Percentiles rank a stretch among this genome's conserved stretches.
phyloP scores from a whole-genome alignment of 2,329 filamentous ascomycete genomes.

The Fusarium phyllophilum region DNA sequence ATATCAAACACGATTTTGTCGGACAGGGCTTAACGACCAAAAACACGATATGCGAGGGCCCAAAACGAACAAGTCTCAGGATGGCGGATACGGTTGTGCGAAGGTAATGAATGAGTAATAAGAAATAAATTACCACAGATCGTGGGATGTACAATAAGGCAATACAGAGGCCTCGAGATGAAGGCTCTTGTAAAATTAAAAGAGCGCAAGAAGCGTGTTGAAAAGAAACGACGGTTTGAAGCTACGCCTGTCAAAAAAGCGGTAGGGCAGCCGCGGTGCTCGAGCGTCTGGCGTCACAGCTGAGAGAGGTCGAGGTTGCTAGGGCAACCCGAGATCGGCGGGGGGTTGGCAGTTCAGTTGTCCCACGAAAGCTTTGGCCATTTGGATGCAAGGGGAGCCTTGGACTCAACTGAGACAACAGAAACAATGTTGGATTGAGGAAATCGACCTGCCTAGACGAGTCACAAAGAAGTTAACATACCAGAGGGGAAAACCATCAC shows the following conservation, averaged over 20 bases:
- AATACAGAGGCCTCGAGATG: slow-evolving; percentile 26
- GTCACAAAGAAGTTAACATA: not conserved
- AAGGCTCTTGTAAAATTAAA: slow-evolving; percentile 15
- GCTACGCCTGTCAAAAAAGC: slow-evolving; percentile 38
- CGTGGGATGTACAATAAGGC: slow-evolving; percentile 3
- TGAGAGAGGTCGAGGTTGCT: slow-evolving; percentile 13
- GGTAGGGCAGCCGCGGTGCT: slow-evolving; percentile 37
- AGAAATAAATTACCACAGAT: slow-evolving; percentile 12
- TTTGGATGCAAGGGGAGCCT: slow-evolving; percentile 7
- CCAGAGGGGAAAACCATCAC: not conserved
- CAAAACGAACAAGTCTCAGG: slow-evolving; percentile 10
- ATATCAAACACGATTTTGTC: slow-evolving; percentile 36
- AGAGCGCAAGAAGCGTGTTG: slow-evolving; percentile 29
- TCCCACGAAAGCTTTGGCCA: slow-evolving; percentile 22
- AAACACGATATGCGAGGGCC: slow-evolving; percentile 10
- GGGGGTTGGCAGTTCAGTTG: slow-evolving; percentile 24
- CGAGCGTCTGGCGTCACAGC: slow-evolving; percentile 26
- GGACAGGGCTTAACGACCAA: slow-evolving; percentile 25
- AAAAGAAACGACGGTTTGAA: slow-evolving; percentile 30
- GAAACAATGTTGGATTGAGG: slow-evolving; percentile 5
- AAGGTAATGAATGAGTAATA: slow-evolving; percentile 14
- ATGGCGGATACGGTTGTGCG: slow-evolving; percentile 2
- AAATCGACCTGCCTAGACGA: not conserved
- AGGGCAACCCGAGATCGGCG: slow-evolving; percentile 27
- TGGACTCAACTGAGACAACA: slow-evolving; percentile 16